Evolutionary conservation across 805 yeast genomes (phyloP).

Genomic region (Hanseniaspora pseudoguilliermondii): DNA sequence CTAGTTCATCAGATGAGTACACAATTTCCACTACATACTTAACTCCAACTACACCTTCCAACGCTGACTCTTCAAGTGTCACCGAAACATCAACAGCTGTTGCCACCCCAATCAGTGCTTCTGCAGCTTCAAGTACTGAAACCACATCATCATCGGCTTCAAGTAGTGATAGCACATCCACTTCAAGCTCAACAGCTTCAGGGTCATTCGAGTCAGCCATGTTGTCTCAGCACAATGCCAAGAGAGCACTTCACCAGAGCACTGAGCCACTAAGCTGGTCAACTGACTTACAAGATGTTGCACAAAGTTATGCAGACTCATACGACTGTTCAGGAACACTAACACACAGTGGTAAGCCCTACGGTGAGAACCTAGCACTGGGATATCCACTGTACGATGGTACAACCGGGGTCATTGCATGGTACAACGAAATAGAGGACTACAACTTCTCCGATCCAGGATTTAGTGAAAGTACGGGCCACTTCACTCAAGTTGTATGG

Average conservation of each 20-base stretch:
- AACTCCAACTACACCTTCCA: neutral
- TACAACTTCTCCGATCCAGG: constrained; percentile 44
- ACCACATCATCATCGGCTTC: neutral
- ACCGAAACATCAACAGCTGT: constrained; percentile 2
- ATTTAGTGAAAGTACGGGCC: constrained; percentile 46
- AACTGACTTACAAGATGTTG: constrained; percentile 38
- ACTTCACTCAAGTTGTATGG: constrained; percentile 81
- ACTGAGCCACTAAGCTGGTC: constrained; percentile 40
- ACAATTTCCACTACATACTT: neutral
- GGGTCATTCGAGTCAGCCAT: constrained; percentile 28
- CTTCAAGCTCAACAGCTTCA: constrained; percentile 16
- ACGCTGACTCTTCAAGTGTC: neutral
- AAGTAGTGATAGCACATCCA: neutral
- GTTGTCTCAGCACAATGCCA: constrained; percentile 49
- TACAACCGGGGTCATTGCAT: constrained; percentile 50
- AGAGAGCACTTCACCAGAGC: constrained; percentile 42
- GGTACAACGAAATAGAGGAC: constrained; percentile 56
- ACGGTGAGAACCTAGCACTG: constrained; percentile 73
- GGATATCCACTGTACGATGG: constrained; percentile 37
- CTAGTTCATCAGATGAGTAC: neutral
- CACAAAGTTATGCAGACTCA: constrained; percentile 42
- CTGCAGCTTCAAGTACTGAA: neutral
- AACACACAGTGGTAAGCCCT: constrained; percentile 56
- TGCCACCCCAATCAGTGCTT: constrained; percentile 13
- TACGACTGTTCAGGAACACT: constrained; percentile 46